Evolutionary conservation across 1,139 yeast species (phyloP).

Genomic region (Debaryomyces sp.): DNA sequence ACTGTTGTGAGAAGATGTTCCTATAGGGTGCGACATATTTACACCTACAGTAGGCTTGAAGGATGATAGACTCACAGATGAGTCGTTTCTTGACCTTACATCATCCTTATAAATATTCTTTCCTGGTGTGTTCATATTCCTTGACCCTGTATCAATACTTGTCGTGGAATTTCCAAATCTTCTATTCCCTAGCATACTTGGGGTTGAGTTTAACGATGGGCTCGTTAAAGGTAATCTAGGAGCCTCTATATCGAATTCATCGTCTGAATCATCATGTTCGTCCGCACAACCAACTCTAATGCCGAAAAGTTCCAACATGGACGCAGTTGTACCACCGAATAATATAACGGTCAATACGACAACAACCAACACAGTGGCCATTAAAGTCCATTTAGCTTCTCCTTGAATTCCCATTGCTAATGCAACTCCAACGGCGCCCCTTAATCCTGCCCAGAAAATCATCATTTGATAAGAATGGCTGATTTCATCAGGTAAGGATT

Average conservation of each 20-base stretch:
- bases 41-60: conserved; percentile 10
- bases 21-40: background rate
- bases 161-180: conserved; percentile 24
- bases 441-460: conserved; percentile 99
- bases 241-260: conserved; percentile 92
- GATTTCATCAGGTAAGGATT: conserved; percentile 75
- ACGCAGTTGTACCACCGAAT: conserved; percentile 98
- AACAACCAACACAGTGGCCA: conserved; percentile 94
- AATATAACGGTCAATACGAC: conserved; percentile 95
- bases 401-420: conserved; percentile 97
- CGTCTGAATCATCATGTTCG: conserved; percentile 77
- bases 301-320: conserved; percentile 93
- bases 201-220: conserved; percentile 16
- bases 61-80: conserved; percentile 29
- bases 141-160: conserved; percentile 7
- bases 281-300: conserved; percentile 90
- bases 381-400: conserved; percentile 81
- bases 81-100: conserved; percentile 29
- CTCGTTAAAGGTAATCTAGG: conserved; percentile 44
- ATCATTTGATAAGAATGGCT: conserved; percentile 96
- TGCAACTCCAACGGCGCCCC: conserved; percentile 99
- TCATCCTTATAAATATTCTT: conserved; percentile 18
- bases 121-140: conserved; percentile 4
- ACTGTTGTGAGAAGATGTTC: conserved; percentile 10
- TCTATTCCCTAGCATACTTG: conserved; percentile 34